A percentile compares a stretch with the other conserved stretches of the same genome.
Evolutionary conservation across 192 early-diverging fungal genomes (phyloP).

Genomic region (Umbelopsis vinacea): DNA sequence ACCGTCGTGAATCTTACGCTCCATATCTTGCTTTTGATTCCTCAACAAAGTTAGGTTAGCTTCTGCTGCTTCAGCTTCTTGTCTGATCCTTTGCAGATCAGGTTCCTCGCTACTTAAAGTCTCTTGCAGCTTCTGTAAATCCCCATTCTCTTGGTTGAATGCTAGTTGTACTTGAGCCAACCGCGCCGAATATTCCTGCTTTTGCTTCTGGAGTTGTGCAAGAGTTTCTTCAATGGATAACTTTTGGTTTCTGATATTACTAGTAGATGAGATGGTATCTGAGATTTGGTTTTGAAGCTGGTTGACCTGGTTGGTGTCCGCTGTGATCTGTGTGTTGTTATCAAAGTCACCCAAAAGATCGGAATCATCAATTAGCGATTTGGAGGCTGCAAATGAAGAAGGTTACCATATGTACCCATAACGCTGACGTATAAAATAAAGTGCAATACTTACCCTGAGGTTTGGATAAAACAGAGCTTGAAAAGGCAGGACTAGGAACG

Average conservation of each 20-base stretch:
- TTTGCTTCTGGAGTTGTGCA: slow-evolving; percentile 59
- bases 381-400: background rate
- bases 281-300: slow-evolving; percentile 62
- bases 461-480: background rate
- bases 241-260: slow-evolving; percentile 60
- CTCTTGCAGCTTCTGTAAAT: slow-evolving; percentile 58
- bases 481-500: background rate
- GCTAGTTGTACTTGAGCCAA: slow-evolving; percentile 58
- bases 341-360: slow-evolving; percentile 47
- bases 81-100: slow-evolving; percentile 45
- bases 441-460: background rate
- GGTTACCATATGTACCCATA: background rate
- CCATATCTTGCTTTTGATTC: slow-evolving; percentile 53
- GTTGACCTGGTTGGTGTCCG: slow-evolving; percentile 65
- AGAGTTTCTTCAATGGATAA: slow-evolving; percentile 60
- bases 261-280: slow-evolving; percentile 52
- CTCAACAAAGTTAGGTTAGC: slow-evolving; percentile 47
- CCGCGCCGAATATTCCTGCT: slow-evolving; percentile 63
- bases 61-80: slow-evolving; percentile 58
- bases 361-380: slow-evolving; percentile 33
- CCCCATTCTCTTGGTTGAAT: slow-evolving; percentile 63
- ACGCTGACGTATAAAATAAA: background rate
- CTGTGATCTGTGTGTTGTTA: slow-evolving; percentile 52
- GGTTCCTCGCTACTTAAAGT: slow-evolving; percentile 49
- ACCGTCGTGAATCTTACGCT: slow-evolving; percentile 46